Evolutionary conservation across 2,329 filamentous ascomycete species (phyloP).

Genomic region (Leptosphaerulina australis): DNA sequence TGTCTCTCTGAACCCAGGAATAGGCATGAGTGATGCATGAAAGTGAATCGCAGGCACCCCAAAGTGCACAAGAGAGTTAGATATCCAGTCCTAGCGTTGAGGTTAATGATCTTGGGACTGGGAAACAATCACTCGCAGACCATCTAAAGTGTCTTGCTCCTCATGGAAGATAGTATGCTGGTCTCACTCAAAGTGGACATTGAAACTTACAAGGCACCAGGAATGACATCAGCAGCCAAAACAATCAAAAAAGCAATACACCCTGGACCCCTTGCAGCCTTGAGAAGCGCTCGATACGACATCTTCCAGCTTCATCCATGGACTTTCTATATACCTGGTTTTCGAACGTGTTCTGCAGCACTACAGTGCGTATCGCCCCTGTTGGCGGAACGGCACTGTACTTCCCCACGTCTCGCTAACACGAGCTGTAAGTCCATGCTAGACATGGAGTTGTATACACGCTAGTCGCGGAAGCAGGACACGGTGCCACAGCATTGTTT

Average conservation of each 20-base stretch:
- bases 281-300: slow-evolving; percentile 5
- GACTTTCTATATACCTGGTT: neutral
- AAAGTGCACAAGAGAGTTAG: too few species aligned
- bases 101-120: neutral
- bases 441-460: slow-evolving; percentile 10
- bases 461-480: slow-evolving; percentile 2
- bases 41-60: too few species aligned
- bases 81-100: too few species aligned
- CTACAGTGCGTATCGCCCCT: slow-evolving; percentile 12
- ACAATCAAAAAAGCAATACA: slow-evolving; percentile 9
- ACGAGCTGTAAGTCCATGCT: slow-evolving; percentile 20
- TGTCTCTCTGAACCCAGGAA: too few species aligned
- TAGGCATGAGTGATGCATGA: too few species aligned
- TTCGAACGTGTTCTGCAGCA: neutral
- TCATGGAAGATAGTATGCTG: neutral
- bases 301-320: slow-evolving; percentile 13
- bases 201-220: neutral
- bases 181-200: slow-evolving; percentile 16
- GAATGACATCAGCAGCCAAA: neutral
- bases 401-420: slow-evolving; percentile 11
- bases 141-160: neutral
- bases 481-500: slow-evolving; percentile 12
- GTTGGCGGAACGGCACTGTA: slow-evolving; percentile 11
- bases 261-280: slow-evolving; percentile 12
- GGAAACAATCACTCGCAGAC: neutral